Evolutionary conservation across 257 asterid genomes (phyloP).

Genomic region (Solanum gracilifrons): DNA sequence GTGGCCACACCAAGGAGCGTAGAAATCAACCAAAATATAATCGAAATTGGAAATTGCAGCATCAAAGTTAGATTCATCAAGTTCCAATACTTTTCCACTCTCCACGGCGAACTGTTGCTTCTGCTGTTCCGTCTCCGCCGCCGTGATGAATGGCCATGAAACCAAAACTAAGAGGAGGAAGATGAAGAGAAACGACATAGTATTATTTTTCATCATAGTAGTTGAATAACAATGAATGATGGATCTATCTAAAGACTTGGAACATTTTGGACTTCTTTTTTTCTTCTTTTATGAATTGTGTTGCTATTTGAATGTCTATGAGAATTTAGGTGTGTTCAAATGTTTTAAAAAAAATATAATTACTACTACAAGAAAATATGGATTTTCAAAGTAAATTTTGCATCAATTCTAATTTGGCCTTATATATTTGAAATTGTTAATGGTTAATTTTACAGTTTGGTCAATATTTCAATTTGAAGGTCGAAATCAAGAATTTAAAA

Average conservation of each 20-base stretch:
- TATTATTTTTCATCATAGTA: not conserved
- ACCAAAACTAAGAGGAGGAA: not conserved
- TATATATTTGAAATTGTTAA: not conserved
- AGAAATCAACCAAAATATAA: constrained; percentile 74
- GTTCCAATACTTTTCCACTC: constrained; percentile 66
- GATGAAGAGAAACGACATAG: not conserved
- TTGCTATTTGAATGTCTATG: not conserved
- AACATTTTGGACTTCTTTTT: not conserved
- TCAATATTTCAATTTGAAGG: not conserved
- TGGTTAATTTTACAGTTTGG: not conserved
- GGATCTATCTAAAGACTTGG: not conserved
- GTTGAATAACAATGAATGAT: not conserved
- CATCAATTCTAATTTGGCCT: not conserved
- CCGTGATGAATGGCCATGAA: not conserved
- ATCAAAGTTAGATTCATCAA: constrained; percentile 68
- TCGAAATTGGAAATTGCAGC: constrained; percentile 73
- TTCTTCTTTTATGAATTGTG: not conserved
- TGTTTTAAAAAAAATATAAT: not conserved
- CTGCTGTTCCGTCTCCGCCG: not conserved
- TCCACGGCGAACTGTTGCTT: constrained; percentile 38
- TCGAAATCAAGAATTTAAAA: not conserved
- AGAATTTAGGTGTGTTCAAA: not conserved
- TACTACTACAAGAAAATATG: not conserved
- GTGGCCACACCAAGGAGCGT: constrained; percentile 98
- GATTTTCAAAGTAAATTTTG: not conserved